Conservation (phyloP, 192 early-diverging fungal species). For the Coemansia sp. region DNA sequence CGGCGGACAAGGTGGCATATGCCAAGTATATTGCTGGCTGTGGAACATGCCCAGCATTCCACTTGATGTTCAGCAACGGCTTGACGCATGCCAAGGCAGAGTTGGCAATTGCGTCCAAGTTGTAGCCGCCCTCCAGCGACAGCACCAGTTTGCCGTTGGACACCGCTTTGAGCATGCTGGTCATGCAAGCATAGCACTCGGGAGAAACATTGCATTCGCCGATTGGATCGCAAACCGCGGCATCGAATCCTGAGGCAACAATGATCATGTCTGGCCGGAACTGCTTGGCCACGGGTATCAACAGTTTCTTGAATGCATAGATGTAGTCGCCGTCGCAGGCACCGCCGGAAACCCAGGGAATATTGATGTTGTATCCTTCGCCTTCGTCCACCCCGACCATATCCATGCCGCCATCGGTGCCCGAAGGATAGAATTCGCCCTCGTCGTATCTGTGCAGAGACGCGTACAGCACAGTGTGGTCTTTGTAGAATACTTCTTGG, state of each 20-base stretch:
- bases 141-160: conserved; percentile 73
- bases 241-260: conserved; percentile 92
- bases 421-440: conserved; percentile 74
- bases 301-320: conserved; percentile 71
- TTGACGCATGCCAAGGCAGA: conserved; percentile 76
- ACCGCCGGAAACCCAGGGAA: conserved; percentile 76
- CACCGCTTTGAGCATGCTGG: conserved; percentile 70
- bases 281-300: conserved; percentile 82
- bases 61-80: conserved; percentile 64
- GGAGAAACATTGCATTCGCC: conserved; percentile 82
- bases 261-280: conserved; percentile 80
- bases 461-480: conserved; percentile 78
- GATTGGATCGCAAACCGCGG: conserved; percentile 76
- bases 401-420: conserved; percentile 55
- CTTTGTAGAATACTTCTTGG: conserved; percentile 74
- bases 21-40: conserved; percentile 19
- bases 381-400: conserved; percentile 65
- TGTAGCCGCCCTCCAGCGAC: conserved; percentile 89
- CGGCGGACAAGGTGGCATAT: conserved; percentile 36
- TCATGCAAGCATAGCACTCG: conserved; percentile 82
- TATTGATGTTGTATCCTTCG: conserved; percentile 75
- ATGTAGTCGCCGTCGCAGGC: conserved; percentile 87
- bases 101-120: conserved; percentile 68
- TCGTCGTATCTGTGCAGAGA: conserved; percentile 86
- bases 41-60: conserved; percentile 31